Evolutionary conservation across 257 asterid genomes (phyloP).

Genomic region (Solanum bulbocastanum): DNA sequence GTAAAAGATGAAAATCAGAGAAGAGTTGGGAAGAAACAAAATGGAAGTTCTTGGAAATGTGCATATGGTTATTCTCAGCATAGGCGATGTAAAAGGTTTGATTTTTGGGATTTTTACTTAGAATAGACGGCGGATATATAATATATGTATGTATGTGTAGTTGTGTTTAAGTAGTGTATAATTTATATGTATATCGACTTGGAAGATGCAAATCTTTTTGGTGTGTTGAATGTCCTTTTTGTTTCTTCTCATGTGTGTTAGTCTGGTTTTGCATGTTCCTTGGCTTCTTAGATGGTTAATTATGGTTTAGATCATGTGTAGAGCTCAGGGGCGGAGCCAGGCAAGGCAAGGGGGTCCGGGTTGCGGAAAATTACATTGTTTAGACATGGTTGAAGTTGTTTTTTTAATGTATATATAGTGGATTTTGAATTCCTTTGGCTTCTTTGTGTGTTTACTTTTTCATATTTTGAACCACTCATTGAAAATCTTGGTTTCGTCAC

Average conservation of each 20-base stretch:
- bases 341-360: background rate
- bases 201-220: background rate
- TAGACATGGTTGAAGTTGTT: background rate
- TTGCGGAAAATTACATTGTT: background rate
- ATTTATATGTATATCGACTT: background rate
- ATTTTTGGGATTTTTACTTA: background rate
- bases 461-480: background rate
- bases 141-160: background rate
- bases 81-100: constrained; percentile 44
- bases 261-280: background rate
- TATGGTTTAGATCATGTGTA: background rate
- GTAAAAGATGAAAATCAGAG: constrained; percentile 21
- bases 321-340: background rate
- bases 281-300: background rate
- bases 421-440: background rate
- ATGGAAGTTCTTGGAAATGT: constrained; percentile 17
- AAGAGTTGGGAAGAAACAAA: constrained; percentile 14
- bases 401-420: background rate
- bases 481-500: background rate
- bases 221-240: background rate
- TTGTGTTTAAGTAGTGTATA: background rate
- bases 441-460: background rate
- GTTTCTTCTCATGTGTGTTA: background rate
- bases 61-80: constrained; percentile 24
- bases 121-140: background rate